Evolutionary conservation across 1,284 basidiomycete species (phyloP).

Genomic region (Puccinia novopanici): DNA sequence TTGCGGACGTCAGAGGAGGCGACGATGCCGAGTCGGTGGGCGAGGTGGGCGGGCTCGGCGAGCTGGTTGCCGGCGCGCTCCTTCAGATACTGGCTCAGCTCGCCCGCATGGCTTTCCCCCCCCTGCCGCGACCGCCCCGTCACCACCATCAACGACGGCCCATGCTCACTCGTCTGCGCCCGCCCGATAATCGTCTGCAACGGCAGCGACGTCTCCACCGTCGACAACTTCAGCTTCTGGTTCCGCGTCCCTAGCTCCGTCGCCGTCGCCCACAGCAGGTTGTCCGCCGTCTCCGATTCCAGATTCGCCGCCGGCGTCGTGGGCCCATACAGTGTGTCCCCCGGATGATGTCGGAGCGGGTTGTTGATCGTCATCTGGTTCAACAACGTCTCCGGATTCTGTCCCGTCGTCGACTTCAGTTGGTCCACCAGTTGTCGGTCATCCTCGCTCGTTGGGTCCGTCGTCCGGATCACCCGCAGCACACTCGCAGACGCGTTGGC

Average conservation of each 20-base stretch:
- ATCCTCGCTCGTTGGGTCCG: constrained; percentile 53
- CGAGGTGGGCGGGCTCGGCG: not conserved
- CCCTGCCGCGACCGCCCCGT: constrained; percentile 42
- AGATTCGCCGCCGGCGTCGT: constrained; percentile 13
- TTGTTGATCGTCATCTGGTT: constrained; percentile 45
- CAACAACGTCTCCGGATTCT: constrained; percentile 30
- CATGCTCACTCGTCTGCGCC: not conserved
- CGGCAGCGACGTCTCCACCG: constrained; percentile 23
- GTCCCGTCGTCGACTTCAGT: constrained; percentile 54
- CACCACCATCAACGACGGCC: constrained; percentile 15
- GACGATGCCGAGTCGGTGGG: constrained; percentile 23
- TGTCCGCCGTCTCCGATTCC: constrained; percentile 47
- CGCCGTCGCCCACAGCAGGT: constrained; percentile 18
- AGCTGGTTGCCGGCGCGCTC: constrained; percentile 15
- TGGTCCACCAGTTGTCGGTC: constrained; percentile 61
- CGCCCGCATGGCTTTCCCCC: constrained; percentile 25
- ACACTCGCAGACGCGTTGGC: constrained; percentile 72
- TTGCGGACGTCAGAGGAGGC: constrained; percentile 45
- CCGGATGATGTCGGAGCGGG: not conserved
- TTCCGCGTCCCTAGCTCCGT: not conserved
- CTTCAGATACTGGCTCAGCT: constrained; percentile 41
- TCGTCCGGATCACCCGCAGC: constrained; percentile 63
- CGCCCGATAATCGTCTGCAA: constrained; percentile 23
- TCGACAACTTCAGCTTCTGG: constrained; percentile 8
- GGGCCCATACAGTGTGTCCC: constrained; percentile 34